Conservation (phyloP, 192 early-diverging fungal genomes). For the Podila epicladia region DNA sequence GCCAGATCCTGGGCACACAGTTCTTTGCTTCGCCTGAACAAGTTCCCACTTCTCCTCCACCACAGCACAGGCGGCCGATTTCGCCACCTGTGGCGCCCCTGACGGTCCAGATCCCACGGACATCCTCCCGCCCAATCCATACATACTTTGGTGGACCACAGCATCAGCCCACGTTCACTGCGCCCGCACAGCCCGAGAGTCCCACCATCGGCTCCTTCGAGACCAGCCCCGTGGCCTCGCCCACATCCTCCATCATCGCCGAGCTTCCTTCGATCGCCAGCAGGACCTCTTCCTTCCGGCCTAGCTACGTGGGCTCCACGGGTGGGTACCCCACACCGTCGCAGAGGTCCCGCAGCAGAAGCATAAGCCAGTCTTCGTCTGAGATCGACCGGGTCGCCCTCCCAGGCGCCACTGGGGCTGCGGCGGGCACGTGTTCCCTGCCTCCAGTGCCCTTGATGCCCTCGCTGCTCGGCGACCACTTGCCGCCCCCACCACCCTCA, state of each 20-base stretch:
- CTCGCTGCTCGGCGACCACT: slow-evolving; percentile 14
- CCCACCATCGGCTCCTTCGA: not conserved
- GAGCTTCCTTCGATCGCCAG: not conserved
- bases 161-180: not conserved
- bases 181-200: slow-evolving; percentile 9
- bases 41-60: slow-evolving; percentile 12
- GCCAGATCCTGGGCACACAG: slow-evolving; percentile 21
- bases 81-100: slow-evolving; percentile 32
- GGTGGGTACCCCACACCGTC: not conserved
- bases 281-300: not conserved
- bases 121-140: slow-evolving; percentile 1
- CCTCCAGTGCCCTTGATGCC: not conserved
- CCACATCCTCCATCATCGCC: not conserved
- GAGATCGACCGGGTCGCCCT: slow-evolving; percentile 13
- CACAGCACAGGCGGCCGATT: not conserved
- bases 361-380: not conserved
- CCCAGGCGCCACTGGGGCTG: slow-evolving; percentile 1
- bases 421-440: not conserved
- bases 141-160: not conserved
- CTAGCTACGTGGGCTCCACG: not conserved
- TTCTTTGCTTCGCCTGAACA: slow-evolving; percentile 15
- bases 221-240: not conserved
- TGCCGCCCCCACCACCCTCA: not conserved
- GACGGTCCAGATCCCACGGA: slow-evolving; percentile 36
- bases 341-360: slow-evolving; percentile 2